Percentiles rank a stretch among this genome's conserved stretches.
Conservation (phyloP, 1,284 basidiomycete species). For the Leccinum subfulvum region DNA sequence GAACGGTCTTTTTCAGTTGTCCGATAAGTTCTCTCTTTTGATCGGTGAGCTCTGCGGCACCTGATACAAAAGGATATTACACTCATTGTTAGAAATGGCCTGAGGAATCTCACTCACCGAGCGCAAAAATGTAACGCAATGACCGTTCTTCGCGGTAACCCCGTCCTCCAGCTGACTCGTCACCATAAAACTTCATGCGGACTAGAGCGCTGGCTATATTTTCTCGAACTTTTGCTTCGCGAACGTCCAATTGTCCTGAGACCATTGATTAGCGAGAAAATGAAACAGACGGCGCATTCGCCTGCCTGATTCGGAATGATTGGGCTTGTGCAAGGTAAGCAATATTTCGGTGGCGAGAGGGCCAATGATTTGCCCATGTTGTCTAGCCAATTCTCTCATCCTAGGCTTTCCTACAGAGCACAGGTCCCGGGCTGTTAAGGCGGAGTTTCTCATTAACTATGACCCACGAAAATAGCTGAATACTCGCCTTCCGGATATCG, state of each 20-base stretch:
- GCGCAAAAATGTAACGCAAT: conserved; percentile 20
- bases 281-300: background rate
- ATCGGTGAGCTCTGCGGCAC: background rate
- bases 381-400: conserved; percentile 18
- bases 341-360: conserved; percentile 22
- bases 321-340: conserved; percentile 13
- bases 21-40: conserved; percentile 11
- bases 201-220: conserved; percentile 20
- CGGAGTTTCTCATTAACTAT: background rate
- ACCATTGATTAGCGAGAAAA: background rate
- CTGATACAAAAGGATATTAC: conserved; percentile 6
- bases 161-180: background rate
- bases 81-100: no score
- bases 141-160: conserved; percentile 1
- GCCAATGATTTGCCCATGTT: conserved; percentile 13
- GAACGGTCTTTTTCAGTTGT: conserved; percentile 9
- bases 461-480: background rate
- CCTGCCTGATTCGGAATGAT: background rate
- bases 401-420: conserved; percentile 12
- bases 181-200: background rate
- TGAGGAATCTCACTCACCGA: conserved; percentile 11
- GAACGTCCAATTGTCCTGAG: conserved; percentile 12
- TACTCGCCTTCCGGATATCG: conserved; percentile 15
- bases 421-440: background rate
- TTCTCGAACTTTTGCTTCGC: conserved; percentile 6